A percentile compares a stretch with the other conserved stretches of the same genome.
Evolutionary conservation across 129 eudicot genomes (phyloP).

Genomic region (Flaveria ramosissima): DNA sequence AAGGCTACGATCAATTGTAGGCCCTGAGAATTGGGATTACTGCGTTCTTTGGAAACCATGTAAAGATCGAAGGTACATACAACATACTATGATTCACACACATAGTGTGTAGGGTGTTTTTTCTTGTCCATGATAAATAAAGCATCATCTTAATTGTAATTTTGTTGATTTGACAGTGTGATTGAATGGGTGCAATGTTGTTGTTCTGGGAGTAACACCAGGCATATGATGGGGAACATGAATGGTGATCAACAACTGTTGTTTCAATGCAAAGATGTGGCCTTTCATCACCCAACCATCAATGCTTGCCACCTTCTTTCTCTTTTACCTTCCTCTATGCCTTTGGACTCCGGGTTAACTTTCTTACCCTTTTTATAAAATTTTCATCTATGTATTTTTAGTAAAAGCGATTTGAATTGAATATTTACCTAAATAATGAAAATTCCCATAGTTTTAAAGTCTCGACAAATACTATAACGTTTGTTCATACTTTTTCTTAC

Average conservation of each 20-base stretch:
- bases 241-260: slow-evolving; percentile 31
- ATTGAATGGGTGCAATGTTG: slow-evolving; percentile 85
- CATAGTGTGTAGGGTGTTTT: not conserved
- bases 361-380: not conserved
- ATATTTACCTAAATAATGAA: no score
- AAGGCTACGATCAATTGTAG: slow-evolving; percentile 66
- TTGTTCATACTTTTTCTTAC: no score
- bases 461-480: no score
- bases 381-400: no score
- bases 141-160: not conserved
- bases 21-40: slow-evolving; percentile 77
- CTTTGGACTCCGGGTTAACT: slow-evolving; percentile 64
- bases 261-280: slow-evolving; percentile 67
- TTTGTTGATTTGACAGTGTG: slow-evolving; percentile 41
- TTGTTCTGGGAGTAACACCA: slow-evolving; percentile 64
- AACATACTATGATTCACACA: no score
- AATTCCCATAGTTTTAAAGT: no score
- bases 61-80: slow-evolving; percentile 73
- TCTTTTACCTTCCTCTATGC: slow-evolving; percentile 66
- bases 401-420: no score
- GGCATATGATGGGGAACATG: slow-evolving; percentile 16
- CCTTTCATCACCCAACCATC: slow-evolving; percentile 61
- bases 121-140: not conserved
- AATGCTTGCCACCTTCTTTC: slow-evolving; percentile 69
- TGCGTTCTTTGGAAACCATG: slow-evolving; percentile 79